These are phyloP conservation scores for Solanum hybrid DNA, from an alignment of 305 asterid genomes.

Conservation along the genomic window DNA sequence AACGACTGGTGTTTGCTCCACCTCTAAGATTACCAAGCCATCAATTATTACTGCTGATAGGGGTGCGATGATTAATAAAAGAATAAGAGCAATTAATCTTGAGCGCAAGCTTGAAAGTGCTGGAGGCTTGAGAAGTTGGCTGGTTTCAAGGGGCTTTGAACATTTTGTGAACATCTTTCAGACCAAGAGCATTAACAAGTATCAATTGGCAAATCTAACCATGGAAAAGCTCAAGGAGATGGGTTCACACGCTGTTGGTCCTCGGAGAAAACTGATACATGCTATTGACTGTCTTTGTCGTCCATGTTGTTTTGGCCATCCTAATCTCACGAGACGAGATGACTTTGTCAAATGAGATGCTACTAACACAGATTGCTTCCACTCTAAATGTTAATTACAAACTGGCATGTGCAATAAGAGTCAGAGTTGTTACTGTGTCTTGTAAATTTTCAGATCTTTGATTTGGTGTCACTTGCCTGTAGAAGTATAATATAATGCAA, in stretches of 20 bases:
- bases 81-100: slow-evolving; percentile 52
- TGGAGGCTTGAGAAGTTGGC: slow-evolving; percentile 87
- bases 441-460: not conserved
- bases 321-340: slow-evolving; percentile 1
- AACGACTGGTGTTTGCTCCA: slow-evolving; percentile 9
- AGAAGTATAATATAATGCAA: not conserved
- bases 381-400: not conserved
- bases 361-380: not conserved
- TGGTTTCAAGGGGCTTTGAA: slow-evolving; percentile 65
- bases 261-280: slow-evolving; percentile 86
- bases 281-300: slow-evolving; percentile 85
- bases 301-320: slow-evolving; percentile 60
- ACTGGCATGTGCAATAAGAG: not conserved
- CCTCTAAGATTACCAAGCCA: slow-evolving; percentile 21
- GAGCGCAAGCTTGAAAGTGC: slow-evolving; percentile 61
- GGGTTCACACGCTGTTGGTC: slow-evolving; percentile 83
- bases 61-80: slow-evolving; percentile 26
- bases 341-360: not conserved
- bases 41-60: slow-evolving; percentile 30
- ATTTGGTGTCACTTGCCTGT: not conserved
- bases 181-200: slow-evolving; percentile 42
- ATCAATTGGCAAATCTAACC: slow-evolving; percentile 69
- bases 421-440: not conserved
- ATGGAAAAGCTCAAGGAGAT: slow-evolving; percentile 84
- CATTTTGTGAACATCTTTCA: slow-evolving; percentile 51